Evolutionary conservation across 2,329 filamentous ascomycete genomes (phyloP), one percentile per base, ranked within the genome.

Genomic region (Ophiocordyceps unilateralis): DNA sequence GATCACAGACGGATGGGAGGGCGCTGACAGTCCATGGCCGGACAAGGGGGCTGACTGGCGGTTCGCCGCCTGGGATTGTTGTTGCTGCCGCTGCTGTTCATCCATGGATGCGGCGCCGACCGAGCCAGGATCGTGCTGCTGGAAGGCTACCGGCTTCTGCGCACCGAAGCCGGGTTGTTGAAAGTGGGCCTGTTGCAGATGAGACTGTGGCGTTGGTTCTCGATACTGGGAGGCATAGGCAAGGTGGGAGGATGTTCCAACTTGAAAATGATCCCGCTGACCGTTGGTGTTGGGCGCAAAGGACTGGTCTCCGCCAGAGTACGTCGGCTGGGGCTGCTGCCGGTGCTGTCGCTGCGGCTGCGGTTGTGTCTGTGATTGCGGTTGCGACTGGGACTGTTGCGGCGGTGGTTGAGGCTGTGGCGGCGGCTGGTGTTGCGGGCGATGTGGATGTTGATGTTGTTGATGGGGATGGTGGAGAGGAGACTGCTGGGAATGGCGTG

Each of bases 401-500:
- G n/a, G 15, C 14, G 8, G 14, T n/a, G 8, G 22, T 15, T 3
- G 40, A 24, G 20, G 28, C 48, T 34, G 52, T 49, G 12, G 34
- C 39, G 11, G 41, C 38, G 43, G 20, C 36, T 56, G 59, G 17
- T 48, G 36, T 14, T 20, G 36, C 9, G 36, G 19, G 15, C 17
- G 32, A 38, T 26, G 54, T 30, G 54, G 56, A 23, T 53, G 53
- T 36, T 54, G 55, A 19, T 56, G 55, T 28, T 40, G 42, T 32
- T 40, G 42, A 15, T 34, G 41, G n/a, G 23, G 14, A 14, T 36
- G 32, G 3, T 53, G 55, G 2, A 53, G 55, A 14, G 58, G 54
- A 39, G 55, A 56, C 6, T 49, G 52, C 14, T 62, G 59, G 7
- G 55, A 44, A 1, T 55, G 49, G 17, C 49, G 52, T 20, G 47